These are phyloP conservation scores for Phragmites australis DNA, from an alignment of 176 grass and related monocot species.

Conservation along the genomic window DNA sequence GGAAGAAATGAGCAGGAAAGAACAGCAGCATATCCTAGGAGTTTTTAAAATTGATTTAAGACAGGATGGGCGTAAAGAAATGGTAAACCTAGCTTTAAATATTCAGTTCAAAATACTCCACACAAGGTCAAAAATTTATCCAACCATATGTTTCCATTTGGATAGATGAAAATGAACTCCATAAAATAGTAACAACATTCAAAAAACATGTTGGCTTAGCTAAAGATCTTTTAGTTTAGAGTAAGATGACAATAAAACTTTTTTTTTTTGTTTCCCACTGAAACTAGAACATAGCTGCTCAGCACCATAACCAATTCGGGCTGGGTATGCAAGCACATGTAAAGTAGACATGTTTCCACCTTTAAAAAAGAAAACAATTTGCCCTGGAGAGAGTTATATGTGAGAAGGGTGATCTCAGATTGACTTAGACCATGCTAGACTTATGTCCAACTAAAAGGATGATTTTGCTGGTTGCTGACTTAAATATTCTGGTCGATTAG, in stretches of 20 bases:
- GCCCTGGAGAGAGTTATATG: background rate
- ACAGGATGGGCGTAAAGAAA: background rate
- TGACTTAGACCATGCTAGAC: background rate
- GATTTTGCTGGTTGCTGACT: background rate
- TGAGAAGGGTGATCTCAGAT: background rate
- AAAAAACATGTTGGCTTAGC: background rate
- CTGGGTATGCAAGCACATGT: background rate
- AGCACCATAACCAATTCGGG: background rate
- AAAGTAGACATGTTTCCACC: background rate
- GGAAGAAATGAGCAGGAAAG: background rate
- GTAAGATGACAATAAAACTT: background rate
- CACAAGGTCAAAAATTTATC: background rate
- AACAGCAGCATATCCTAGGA: background rate
- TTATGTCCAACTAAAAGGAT: slow-evolving; percentile 8
- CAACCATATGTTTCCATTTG: background rate
- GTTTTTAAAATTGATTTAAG: background rate
- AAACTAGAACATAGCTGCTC: slow-evolving; percentile 2
- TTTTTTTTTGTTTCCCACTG: background rate
- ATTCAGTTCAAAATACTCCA: slow-evolving; percentile 25
- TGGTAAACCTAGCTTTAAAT: background rate
- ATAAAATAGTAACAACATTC: background rate
- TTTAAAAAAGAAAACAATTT: background rate
- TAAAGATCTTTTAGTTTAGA: background rate
- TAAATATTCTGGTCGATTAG: background rate
- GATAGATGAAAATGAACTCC: slow-evolving; percentile 14